A percentile compares a stretch with the other conserved stretches of the same genome.
These are phyloP conservation scores for Naematelia encephala DNA, from an alignment of 768 basidiomycete genomes.

Conservation along the genomic window DNA sequence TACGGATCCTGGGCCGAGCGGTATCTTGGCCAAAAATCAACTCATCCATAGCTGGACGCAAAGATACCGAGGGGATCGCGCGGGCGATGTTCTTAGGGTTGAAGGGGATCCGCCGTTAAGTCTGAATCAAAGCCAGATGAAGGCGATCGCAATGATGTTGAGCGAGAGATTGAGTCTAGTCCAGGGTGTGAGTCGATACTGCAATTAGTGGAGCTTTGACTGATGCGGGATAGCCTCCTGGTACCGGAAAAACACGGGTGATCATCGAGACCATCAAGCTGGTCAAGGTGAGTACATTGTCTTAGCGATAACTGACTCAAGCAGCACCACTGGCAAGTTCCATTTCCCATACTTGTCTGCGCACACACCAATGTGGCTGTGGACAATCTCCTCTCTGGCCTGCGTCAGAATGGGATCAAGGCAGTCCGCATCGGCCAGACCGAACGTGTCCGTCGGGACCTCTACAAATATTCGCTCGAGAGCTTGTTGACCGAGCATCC, in stretches of 20 bases:
- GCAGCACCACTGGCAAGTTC: conserved; percentile 73
- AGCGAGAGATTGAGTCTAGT: conserved; percentile 73
- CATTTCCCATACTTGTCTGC: conserved; percentile 81
- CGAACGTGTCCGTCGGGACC: conserved; percentile 60
- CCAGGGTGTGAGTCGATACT: conserved; percentile 66
- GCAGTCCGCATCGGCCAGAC: conserved; percentile 72
- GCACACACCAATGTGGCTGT: conserved; percentile 93
- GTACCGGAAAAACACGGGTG: conserved; percentile 78
- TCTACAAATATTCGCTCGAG: conserved; percentile 63
- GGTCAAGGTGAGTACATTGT: conserved; percentile 60
- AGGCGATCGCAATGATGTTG: conserved; percentile 83
- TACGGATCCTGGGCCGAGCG: conserved; percentile 52
- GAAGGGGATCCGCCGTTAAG: conserved; percentile 74
- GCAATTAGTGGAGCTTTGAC: background rate
- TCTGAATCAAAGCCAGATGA: conserved; percentile 72
- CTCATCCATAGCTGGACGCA: conserved; percentile 76
- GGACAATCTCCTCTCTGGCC: conserved; percentile 79
- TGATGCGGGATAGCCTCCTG: conserved; percentile 25
- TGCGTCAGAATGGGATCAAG: conserved; percentile 60
- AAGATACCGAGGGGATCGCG: conserved; percentile 58
- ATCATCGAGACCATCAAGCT: conserved; percentile 79
- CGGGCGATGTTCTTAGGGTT: conserved; percentile 57
- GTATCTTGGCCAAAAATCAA: conserved; percentile 68
- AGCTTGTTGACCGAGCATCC: conserved; percentile 64
- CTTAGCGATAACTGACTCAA: conserved; percentile 2